Evolutionary conservation across 2,329 filamentous ascomycete species (phyloP).

Genomic region (Sphaerostilbella broomeana): DNA sequence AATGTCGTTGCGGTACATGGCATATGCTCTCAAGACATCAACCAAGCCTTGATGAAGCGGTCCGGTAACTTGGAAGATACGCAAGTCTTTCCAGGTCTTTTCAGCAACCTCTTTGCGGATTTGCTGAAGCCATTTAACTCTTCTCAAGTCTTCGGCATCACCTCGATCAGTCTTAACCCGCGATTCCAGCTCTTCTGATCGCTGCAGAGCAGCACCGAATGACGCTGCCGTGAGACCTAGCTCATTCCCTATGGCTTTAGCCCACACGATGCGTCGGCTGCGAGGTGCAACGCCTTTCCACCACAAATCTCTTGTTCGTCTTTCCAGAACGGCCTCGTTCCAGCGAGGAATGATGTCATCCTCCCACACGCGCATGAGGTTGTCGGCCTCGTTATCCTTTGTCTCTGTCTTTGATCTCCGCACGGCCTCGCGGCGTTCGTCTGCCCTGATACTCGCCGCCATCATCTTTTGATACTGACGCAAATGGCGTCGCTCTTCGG

Average conservation of each 20-base stretch:
- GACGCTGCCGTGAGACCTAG: conserved; percentile 60
- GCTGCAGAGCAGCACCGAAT: conserved; percentile 62
- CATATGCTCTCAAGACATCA: conserved; percentile 70
- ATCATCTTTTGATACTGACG: conserved; percentile 83
- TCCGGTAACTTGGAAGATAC: conserved; percentile 61
- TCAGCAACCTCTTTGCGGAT: conserved; percentile 59
- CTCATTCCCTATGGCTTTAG: conserved; percentile 65
- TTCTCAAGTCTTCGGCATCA: conserved; percentile 47
- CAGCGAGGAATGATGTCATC: conserved; percentile 70
- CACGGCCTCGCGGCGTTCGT: conserved; percentile 51
- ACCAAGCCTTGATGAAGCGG: conserved; percentile 62
- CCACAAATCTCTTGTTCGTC: conserved; percentile 68
- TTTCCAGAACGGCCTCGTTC: conserved; percentile 62
- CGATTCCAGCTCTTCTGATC: conserved; percentile 57
- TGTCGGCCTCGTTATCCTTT: conserved; percentile 49
- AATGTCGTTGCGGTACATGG: conserved; percentile 76
- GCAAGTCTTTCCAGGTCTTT: conserved; percentile 63
- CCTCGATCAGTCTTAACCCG: conserved; percentile 46
- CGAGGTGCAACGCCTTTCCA: conserved; percentile 72
- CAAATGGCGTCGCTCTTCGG: conserved; percentile 84
- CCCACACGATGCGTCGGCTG: conserved; percentile 64
- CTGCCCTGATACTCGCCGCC: conserved; percentile 53
- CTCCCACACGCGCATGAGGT: conserved; percentile 62
- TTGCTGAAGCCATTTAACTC: conserved; percentile 54
- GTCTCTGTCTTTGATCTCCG: conserved; percentile 45